These are phyloP conservation scores for Microdochium nivale DNA, from an alignment of 2,329 filamentous ascomycete genomes.

Conservation along the genomic window DNA sequence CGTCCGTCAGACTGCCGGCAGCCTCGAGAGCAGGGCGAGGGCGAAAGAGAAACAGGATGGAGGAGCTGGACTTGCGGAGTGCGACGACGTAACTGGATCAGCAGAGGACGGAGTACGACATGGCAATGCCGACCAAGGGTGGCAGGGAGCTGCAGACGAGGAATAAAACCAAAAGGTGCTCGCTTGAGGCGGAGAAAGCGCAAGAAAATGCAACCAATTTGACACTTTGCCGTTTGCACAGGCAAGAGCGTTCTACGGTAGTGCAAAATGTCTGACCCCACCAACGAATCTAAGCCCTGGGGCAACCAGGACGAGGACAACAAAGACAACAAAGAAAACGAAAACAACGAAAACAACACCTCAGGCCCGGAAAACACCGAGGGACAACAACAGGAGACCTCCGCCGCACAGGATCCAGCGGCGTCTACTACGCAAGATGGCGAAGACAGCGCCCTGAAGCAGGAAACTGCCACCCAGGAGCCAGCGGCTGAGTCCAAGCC, in stretches of 20 bases:
- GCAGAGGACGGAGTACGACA: not conserved
- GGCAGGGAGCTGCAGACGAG: not conserved
- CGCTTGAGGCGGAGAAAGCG: not conserved
- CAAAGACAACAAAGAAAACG: constrained; percentile 5
- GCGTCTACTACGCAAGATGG: constrained; percentile 1
- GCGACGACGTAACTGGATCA: not conserved
- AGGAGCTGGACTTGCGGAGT: not conserved
- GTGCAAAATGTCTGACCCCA: not conserved
- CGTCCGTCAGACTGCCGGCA: not conserved
- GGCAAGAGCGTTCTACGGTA: not conserved
- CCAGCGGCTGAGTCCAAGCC: not conserved
- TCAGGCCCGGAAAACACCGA: constrained; percentile 1
- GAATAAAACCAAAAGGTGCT: not conserved
- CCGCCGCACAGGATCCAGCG: not conserved
- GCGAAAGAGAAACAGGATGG: not conserved
- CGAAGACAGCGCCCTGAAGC: not conserved
- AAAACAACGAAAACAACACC: constrained; percentile 1
- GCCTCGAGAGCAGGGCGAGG: not conserved
- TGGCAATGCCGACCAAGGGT: not conserved
- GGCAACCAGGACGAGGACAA: constrained; percentile 5
- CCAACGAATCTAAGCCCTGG: not conserved
- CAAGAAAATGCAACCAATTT: not conserved
- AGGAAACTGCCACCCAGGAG: not conserved
- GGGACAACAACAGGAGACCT: constrained; percentile 5
- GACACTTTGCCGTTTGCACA: not conserved